These are phyloP conservation scores for Pichia californica DNA, from an alignment of 805 yeast species.

Conservation along the genomic window DNA sequence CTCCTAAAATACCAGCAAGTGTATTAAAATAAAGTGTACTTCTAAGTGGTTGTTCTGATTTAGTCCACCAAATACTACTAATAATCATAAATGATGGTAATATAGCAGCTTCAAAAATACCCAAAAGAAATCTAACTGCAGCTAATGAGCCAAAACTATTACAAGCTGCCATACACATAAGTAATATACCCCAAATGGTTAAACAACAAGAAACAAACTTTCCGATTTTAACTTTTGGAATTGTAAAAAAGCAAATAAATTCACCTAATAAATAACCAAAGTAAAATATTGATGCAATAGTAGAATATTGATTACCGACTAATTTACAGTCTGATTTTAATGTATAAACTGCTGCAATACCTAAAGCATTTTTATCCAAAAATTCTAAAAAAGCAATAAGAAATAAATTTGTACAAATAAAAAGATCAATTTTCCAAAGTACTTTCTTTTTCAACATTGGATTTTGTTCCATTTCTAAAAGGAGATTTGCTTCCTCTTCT, in stretches of 20 bases:
- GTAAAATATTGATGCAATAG: slow-evolving; percentile 42
- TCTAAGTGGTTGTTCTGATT: slow-evolving; percentile 36
- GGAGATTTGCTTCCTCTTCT: background rate
- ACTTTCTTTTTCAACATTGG: slow-evolving; percentile 2
- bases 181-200: slow-evolving; percentile 31
- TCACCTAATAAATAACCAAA: slow-evolving; percentile 36
- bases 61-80: slow-evolving; percentile 27
- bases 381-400: slow-evolving; percentile 4
- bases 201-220: slow-evolving; percentile 28
- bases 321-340: slow-evolving; percentile 31
- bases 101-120: slow-evolving; percentile 32
- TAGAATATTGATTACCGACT: slow-evolving; percentile 33
- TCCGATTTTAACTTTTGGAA: slow-evolving; percentile 43
- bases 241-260: slow-evolving; percentile 12
- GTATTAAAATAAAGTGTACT: slow-evolving; percentile 32
- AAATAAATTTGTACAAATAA: slow-evolving; percentile 4
- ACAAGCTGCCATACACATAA: slow-evolving; percentile 30
- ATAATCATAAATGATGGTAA: slow-evolving; percentile 28
- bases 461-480: background rate
- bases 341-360: slow-evolving; percentile 25
- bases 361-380: slow-evolving; percentile 26
- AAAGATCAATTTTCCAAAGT: slow-evolving; percentile 3
- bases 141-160: slow-evolving; percentile 28
- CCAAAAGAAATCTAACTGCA: slow-evolving; percentile 31
- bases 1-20: slow-evolving; percentile 28